Evolutionary conservation across 768 basidiomycete species (phyloP).

Genomic region (Tylopilus subfusipes): DNA sequence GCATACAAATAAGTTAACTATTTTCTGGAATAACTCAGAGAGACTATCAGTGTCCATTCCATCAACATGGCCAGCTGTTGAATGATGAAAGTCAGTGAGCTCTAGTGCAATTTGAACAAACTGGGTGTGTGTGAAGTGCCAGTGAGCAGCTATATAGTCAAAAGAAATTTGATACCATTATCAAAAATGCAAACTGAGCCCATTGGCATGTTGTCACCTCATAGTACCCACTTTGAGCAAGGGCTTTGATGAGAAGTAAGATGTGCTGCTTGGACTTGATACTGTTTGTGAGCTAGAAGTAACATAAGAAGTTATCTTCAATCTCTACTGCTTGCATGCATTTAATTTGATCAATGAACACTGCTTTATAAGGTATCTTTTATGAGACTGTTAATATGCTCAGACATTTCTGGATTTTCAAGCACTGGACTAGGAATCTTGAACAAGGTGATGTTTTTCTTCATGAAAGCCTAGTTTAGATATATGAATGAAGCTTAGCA

Average conservation of each 20-base stretch:
- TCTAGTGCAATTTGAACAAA: too few relatives aligned
- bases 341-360: not conserved
- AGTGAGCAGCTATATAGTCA: too few relatives aligned
- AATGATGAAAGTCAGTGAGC: too few relatives aligned
- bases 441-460: not conserved
- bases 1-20: too few relatives aligned
- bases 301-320: too few relatives aligned
- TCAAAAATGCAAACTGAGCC: not conserved
- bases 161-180: too few relatives aligned
- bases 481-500: not conserved
- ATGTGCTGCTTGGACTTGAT: not conserved
- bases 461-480: not conserved
- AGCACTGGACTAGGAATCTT: not conserved
- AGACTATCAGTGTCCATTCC: too few relatives aligned
- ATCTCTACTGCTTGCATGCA: too few relatives aligned
- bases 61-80: too few relatives aligned
- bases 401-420: too few relatives aligned
- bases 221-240: not conserved
- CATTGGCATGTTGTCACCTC: not conserved
- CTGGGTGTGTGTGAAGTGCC: too few relatives aligned
- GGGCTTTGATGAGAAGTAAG: not conserved
- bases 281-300: not conserved
- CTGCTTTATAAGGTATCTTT: slow-evolving; percentile 1
- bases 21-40: too few relatives aligned
- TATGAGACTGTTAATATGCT: not conserved